phyloP scores from a whole-genome alignment of 805 yeast genomes.

The Saccharomycopsis guyanensis region DNA sequence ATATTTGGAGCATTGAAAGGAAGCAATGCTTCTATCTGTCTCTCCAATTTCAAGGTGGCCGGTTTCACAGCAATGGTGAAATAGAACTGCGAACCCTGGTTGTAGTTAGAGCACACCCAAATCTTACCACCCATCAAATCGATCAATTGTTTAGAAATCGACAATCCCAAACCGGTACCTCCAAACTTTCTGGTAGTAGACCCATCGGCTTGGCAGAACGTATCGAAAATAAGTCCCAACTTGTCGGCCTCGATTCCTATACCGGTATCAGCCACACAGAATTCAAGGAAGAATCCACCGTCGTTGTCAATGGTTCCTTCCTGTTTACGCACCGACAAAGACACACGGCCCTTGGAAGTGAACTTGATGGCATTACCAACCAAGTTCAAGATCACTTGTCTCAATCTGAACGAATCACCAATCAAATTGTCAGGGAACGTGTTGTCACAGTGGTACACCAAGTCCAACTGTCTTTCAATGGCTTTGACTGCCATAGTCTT shows the following conservation, averaged over 20 bases:
- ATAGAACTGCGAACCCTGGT: slow-evolving; percentile 75
- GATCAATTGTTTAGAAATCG: slow-evolving; percentile 80
- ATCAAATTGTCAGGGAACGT: slow-evolving; percentile 81
- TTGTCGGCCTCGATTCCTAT: slow-evolving; percentile 85
- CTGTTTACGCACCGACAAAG: slow-evolving; percentile 47
- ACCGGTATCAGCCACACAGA: slow-evolving; percentile 86
- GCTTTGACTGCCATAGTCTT: slow-evolving; percentile 87
- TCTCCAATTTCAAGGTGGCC: slow-evolving; percentile 50
- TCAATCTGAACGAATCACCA: slow-evolving; percentile 82
- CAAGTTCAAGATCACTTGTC: slow-evolving; percentile 79
- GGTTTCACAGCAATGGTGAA: slow-evolving; percentile 77
- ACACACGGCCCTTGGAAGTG: slow-evolving; percentile 75
- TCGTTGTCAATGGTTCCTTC: slow-evolving; percentile 31
- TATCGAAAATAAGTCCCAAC: slow-evolving; percentile 77
- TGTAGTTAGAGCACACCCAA: slow-evolving; percentile 80
- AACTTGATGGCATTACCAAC: slow-evolving; percentile 89
- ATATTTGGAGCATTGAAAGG: slow-evolving; percentile 70
- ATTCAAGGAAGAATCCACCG: slow-evolving; percentile 39
- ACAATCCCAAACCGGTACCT: slow-evolving; percentile 85
- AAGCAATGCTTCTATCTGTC: slow-evolving; percentile 59
- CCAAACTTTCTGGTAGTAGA: slow-evolving; percentile 89
- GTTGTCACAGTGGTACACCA: slow-evolving; percentile 75
- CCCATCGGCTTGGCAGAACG: slow-evolving; percentile 91
- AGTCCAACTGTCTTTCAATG: slow-evolving; percentile 73
- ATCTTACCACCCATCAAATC: slow-evolving; percentile 92